Evolutionary conservation across 768 basidiomycete species (phyloP), one percentile per base, ranked within the genome.

Genomic region (Phylloporus sp.): DNA sequence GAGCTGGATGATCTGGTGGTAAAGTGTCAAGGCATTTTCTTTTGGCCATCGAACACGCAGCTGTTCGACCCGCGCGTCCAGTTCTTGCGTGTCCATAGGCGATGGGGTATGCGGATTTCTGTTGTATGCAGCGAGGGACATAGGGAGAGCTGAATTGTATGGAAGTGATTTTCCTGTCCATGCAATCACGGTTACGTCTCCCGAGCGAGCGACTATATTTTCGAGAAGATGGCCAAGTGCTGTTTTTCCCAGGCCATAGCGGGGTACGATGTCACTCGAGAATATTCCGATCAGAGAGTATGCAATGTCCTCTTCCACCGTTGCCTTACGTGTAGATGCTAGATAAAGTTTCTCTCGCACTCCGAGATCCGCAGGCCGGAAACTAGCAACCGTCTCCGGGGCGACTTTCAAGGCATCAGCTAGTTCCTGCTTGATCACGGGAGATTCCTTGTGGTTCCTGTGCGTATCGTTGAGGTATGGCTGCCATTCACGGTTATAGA

Each of bases 231-330:
- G 48, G 20, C 48, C 48, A 8, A 49, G 20, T 1, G 48, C 48
- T 5, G 33, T 38, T 9, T 29, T 8, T 1, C 44, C 35, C 35
- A 36, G 14, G 6, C 35, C 35, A 6, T 36, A 36, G 20, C 21
- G 35, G 22, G 35, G 35, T 6, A 17, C 8, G 35, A 36, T 36
- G 21, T 36, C 20, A 21, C 35, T 36, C 21, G 21, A 36, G 13
- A 50, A 50, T 32, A 50, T 47, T 5, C 49, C 49, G 13, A 50
- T 42, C 20, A 50, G 29, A 9, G 39, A 46, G 7, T 46, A 49
- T 9, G 48, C 48, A 11, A 49, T n/a, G 6, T 49, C 48, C 27
- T 44, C 48, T 5, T 44, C 43, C 10, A n/a, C 11, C 7, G 26
- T 44, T 18, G 48, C 48, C 1, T 29, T 21, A n/a, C 48, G 48